phyloP scores from a whole-genome alignment of 208 protist genomes.

The Naegleria gruberi region DNA sequence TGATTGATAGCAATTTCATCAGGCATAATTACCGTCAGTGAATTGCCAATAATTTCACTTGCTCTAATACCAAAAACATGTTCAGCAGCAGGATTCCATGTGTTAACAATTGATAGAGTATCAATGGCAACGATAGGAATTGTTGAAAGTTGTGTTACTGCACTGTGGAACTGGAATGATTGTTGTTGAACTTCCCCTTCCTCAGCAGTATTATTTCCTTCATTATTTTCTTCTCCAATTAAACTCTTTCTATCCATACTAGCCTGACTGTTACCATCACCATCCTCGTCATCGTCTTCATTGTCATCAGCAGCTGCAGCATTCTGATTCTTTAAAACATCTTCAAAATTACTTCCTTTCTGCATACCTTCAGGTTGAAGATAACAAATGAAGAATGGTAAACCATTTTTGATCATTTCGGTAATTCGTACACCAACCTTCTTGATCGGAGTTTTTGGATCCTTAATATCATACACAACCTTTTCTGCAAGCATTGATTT shows the following conservation, averaged over 20 bases:
- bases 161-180: constrained; percentile 4
- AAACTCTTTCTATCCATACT: background rate
- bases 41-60: background rate
- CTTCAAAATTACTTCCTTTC: background rate
- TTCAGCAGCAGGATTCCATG: background rate
- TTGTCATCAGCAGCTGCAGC: background rate
- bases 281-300: background rate
- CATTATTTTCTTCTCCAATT: background rate
- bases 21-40: background rate
- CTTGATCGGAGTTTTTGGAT: background rate
- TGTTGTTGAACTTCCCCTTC: background rate
- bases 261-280: background rate
- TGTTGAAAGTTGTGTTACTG: constrained; percentile 30
- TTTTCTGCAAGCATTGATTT: background rate
- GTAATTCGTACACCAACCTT: background rate
- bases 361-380: background rate
- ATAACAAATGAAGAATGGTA: background rate
- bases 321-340: background rate
- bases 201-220: background rate
- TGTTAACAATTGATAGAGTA: background rate
- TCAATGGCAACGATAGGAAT: constrained; percentile 42
- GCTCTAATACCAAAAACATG: background rate
- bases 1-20: background rate
- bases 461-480: background rate
- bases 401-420: background rate